Base-by-base conservation (phyloP, 805 yeast species). In the Wickerhamomyces pijperi region DNA sequence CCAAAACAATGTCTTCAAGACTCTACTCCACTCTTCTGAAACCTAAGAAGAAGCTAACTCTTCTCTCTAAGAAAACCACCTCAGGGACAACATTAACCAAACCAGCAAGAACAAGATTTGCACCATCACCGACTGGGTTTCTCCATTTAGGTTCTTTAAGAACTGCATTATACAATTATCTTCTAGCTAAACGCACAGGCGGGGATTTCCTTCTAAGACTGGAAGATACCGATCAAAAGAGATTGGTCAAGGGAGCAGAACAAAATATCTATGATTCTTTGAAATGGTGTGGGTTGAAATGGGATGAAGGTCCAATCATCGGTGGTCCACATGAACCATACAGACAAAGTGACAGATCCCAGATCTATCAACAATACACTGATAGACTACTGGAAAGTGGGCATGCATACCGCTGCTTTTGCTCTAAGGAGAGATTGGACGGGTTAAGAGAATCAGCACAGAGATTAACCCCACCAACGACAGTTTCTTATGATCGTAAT, bases 71-170 rank as follows among this genome's bases (percentile, higher is more conserved):
- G 36, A 42, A 39, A 34, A 15, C 57, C 32, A 47, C 64, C 9
- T n/a, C n/a, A n/a, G 71, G 68, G 35, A 75, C 78, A 1, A 46
- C 41, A 1, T 28, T 43, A 3, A 18, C 17, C 19, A 31, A 21
- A 0, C 86, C 92, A 0, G 94, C 78, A 0, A 60, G 96, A 46
- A 84, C 97, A 1, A 63, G 99, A 46, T 92, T 92, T 60, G 99
- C 99, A 0, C 98, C 99, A 0, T 87, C 97, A 2, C 99, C 99
- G 1, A 92, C 99, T 0, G 99, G 99, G 0, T 74, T 74, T 44
- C 65, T 92, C n/a, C 99, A 92, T 56, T 56, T 92, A 42, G 99
- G 99, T 0, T 88, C 97, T 0, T 55, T 92, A 35, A 64, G 99
- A 56, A 92, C 99, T 0, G 97, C 97, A 0, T 59, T 92, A 16